Percentiles rank a stretch among this genome's conserved stretches.
phyloP scores from a whole-genome alignment of 176 grass and related monocot species.

The Hordeum marinum region DNA sequence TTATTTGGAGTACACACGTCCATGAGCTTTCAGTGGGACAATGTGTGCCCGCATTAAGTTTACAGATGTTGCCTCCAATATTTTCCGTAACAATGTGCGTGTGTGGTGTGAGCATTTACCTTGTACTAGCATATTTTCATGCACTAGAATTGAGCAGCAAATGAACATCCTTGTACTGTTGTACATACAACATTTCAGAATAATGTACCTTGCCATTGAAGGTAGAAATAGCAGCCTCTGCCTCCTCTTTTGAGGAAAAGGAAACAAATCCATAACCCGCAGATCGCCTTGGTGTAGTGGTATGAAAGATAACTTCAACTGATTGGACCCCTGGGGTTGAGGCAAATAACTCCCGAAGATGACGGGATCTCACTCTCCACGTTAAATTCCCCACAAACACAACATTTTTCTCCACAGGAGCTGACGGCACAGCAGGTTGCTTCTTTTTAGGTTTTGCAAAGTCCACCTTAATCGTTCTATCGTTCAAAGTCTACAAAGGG shows the following conservation, averaged over 20 bases:
- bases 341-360: slow-evolving; percentile 74
- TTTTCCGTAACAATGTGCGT: not conserved
- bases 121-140: not conserved
- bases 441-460: slow-evolving; percentile 77
- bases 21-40: not conserved
- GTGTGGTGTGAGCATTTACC: not conserved
- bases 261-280: slow-evolving; percentile 87
- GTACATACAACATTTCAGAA: not conserved
- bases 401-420: slow-evolving; percentile 32
- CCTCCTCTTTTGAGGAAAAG: slow-evolving; percentile 75
- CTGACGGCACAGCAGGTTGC: slow-evolving; percentile 16
- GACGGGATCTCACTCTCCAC: slow-evolving; percentile 62
- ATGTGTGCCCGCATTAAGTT: not conserved
- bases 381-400: slow-evolving; percentile 89
- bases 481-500: slow-evolving; percentile 52
- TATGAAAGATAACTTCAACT: slow-evolving; percentile 79
- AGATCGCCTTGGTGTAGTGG: slow-evolving; percentile 68
- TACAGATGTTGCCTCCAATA: not conserved
- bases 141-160: not conserved
- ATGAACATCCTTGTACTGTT: not conserved
- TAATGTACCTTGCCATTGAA: slow-evolving; percentile 66
- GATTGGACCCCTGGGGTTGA: slow-evolving; percentile 54
- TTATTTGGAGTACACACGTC: not conserved
- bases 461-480: slow-evolving; percentile 72
- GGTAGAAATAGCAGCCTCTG: slow-evolving; percentile 68